These are phyloP conservation scores for Coniochaeta ligniaria DNA, from an alignment of 2,329 filamentous ascomycete species.

Conservation along the genomic window DNA sequence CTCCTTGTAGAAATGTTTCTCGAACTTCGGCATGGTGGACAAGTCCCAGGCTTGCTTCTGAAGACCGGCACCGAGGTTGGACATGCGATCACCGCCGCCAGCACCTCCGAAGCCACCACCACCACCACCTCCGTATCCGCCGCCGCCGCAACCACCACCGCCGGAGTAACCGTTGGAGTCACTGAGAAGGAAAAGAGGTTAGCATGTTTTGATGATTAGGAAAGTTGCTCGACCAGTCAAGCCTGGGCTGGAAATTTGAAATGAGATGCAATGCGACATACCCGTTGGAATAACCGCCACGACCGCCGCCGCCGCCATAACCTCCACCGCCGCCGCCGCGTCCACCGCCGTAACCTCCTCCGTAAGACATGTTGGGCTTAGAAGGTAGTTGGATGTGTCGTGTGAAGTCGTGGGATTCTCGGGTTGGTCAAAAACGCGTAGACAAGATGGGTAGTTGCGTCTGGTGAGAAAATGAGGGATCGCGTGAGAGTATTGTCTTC, in stretches of 20 bases:
- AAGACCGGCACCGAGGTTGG: conserved; percentile 76
- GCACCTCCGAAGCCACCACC: conserved; percentile 28
- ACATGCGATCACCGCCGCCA: conserved; percentile 88
- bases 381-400: background rate
- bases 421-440: background rate
- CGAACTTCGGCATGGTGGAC: conserved; percentile 80
- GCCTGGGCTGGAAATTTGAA: no score
- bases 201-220: conserved; percentile 3
- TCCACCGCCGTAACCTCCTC: conserved; percentile 30
- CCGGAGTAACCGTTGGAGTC: conserved; percentile 24
- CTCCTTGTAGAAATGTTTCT: conserved; percentile 99
- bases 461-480: background rate
- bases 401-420: background rate
- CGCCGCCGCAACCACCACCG: conserved; percentile 34
- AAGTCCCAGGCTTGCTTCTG: conserved; percentile 88
- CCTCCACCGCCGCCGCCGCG: conserved; percentile 36
- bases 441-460: background rate
- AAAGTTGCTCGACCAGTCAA: background rate
- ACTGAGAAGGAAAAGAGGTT: conserved; percentile 8
- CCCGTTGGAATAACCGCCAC: conserved; percentile 14
- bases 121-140: conserved; percentile 26
- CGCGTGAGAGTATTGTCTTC: background rate
- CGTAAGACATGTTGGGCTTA: conserved; percentile 35
- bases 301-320: conserved; percentile 26
- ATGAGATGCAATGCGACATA: conserved; percentile 7